Percentiles rank a stretch among this genome's conserved stretches.
phyloP scores from a whole-genome alignment of 768 basidiomycete species.

The Russula sp. region DNA sequence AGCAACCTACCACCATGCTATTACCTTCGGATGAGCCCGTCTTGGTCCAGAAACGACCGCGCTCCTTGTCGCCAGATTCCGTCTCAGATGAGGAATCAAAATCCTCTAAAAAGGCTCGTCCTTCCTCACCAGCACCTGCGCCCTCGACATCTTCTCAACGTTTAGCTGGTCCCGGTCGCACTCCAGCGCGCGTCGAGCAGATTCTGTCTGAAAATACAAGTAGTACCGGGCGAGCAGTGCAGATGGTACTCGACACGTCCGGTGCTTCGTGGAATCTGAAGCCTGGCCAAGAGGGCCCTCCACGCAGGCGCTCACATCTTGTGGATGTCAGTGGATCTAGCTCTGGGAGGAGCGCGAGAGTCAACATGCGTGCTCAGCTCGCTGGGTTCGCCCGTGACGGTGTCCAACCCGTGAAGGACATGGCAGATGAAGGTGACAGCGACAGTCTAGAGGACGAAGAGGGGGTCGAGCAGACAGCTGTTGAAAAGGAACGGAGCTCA shows the following conservation, averaged over 20 bases:
- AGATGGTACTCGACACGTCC: constrained; percentile 46
- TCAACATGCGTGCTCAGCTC: constrained; percentile 41
- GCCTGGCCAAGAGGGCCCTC: constrained; percentile 35
- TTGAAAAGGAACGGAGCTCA: constrained; percentile 16
- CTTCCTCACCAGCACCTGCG: neutral
- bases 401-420: constrained; percentile 27
- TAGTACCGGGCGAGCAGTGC: constrained; percentile 27
- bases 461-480: constrained; percentile 20
- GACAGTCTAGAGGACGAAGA: constrained; percentile 23
- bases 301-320: constrained; percentile 8
- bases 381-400: constrained; percentile 48
- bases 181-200: constrained; percentile 18
- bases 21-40: neutral
- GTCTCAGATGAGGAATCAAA: neutral
- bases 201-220: constrained; percentile 17
- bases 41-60: constrained; percentile 4
- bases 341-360: constrained; percentile 22
- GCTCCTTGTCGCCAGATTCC: neutral
- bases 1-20: neutral
- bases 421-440: constrained; percentile 14
- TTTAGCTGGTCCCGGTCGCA: constrained; percentile 14
- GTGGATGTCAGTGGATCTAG: constrained; percentile 14
- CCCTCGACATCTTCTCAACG: neutral
- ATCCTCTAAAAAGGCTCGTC: neutral
- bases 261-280: constrained; percentile 43